Conservation (phyloP, 106 monocot genomes). For the Iris macrosiphon region DNA sequence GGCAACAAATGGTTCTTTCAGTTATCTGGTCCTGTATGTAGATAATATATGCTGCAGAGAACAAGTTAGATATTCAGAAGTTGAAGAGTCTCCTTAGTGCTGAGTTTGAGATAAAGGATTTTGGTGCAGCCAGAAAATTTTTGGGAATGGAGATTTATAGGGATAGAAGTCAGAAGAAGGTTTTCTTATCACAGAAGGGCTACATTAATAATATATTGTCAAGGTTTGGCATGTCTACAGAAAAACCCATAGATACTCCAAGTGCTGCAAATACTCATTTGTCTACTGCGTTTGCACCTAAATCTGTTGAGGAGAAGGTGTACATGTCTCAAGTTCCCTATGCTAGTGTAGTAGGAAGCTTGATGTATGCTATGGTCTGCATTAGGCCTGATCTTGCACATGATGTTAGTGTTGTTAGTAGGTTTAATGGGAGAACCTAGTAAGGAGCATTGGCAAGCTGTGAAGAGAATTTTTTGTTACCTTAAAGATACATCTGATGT, state of each 20-base stretch:
- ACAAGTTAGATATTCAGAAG: not conserved
- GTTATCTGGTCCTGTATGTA: not conserved
- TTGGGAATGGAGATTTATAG: conserved; percentile 7
- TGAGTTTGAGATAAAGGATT: conserved; percentile 7
- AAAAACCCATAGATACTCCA: not conserved
- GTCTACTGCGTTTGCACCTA: too few species aligned
- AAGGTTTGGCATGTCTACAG: not conserved
- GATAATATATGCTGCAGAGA: not conserved
- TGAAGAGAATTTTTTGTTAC: conserved; percentile 4
- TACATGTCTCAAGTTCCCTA: not conserved
- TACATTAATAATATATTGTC: not conserved
- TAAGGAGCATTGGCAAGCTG: not conserved
- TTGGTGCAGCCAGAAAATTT: not conserved
- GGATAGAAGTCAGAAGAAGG: not conserved
- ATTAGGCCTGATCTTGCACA: not conserved
- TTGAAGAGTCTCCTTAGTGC: not conserved
- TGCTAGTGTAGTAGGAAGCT: not conserved
- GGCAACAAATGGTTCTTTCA: not conserved
- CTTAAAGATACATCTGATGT: conserved; percentile 1
- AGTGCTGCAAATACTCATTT: not conserved
- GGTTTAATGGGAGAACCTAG: not conserved
- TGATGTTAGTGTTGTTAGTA: not conserved
- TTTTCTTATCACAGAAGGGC: conserved; percentile 5
- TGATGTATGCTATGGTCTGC: too few species aligned
- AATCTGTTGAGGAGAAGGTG: too few species aligned